Conservation (phyloP, 1,139 yeast species). For the Nakaseomyces delphensis region DNA sequence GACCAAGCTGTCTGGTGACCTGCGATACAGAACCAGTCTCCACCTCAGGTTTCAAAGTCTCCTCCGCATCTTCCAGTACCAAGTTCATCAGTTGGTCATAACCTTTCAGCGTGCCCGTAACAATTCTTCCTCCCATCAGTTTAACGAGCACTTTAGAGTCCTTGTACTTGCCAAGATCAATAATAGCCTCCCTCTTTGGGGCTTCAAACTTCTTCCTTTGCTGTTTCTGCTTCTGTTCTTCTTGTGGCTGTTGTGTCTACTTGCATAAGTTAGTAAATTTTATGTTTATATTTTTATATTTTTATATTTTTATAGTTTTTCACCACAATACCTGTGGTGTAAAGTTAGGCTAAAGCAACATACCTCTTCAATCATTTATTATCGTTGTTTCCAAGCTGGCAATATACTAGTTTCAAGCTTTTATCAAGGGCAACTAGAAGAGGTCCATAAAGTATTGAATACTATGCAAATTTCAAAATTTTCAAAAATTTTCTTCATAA, state of each 20-base stretch:
- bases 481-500: too few species aligned
- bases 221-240: conserved; percentile 28
- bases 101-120: conserved; percentile 74
- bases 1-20: conserved; percentile 57
- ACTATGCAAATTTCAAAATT: too few species aligned
- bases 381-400: too few species aligned
- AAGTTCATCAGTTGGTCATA: conserved; percentile 89
- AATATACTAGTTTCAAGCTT: too few species aligned
- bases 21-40: conserved; percentile 37
- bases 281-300: conserved; percentile 7
- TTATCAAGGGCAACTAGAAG: too few species aligned
- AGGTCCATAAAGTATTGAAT: too few species aligned
- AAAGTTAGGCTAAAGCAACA: too few species aligned
- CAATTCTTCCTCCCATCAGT: conserved; percentile 79
- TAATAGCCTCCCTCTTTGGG: conserved; percentile 83
- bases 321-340: too few species aligned
- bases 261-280: conserved; percentile 14
- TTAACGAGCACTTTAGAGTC: conserved; percentile 69
- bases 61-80: conserved; percentile 78
- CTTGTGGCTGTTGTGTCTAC: conserved; percentile 7
- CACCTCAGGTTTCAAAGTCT: conserved; percentile 57
- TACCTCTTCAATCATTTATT: too few species aligned
- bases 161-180: conserved; percentile 70
- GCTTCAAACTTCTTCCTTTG: conserved; percentile 48
- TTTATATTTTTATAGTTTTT: too few species aligned